phyloP scores from a whole-genome alignment of 495 filamentous ascomycete species.

The Penicillium goetzii region DNA sequence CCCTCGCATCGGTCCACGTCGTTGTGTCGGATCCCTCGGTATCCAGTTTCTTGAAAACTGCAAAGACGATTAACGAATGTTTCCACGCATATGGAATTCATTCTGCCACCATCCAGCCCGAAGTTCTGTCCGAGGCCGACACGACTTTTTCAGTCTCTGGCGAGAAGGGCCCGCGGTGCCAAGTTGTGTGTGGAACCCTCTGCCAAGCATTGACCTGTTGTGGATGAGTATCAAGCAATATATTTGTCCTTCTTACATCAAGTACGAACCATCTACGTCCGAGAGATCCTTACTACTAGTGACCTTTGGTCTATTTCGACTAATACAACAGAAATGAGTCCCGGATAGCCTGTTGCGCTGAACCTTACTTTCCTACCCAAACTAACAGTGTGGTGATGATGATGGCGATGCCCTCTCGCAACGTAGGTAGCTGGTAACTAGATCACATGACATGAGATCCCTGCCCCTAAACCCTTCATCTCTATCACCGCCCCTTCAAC shows the following conservation, averaged over 20 bases:
- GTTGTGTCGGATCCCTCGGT: slow-evolving; percentile 43
- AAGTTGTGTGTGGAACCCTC: slow-evolving; percentile 34
- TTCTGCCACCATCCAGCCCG: slow-evolving; percentile 55
- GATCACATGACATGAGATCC: too few relatives aligned
- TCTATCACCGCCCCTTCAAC: too few relatives aligned
- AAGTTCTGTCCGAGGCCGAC: slow-evolving; percentile 27
- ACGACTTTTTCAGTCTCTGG: slow-evolving; percentile 2
- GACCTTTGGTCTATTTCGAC: too few relatives aligned
- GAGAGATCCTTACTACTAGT: too few relatives aligned
- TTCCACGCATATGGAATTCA: slow-evolving; percentile 59
- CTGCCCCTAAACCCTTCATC: too few relatives aligned
- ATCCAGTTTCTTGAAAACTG: slow-evolving; percentile 41
- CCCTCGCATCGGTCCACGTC: slow-evolving; percentile 54
- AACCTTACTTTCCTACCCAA: too few relatives aligned
- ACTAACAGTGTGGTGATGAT: too few relatives aligned
- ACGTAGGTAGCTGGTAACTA: too few relatives aligned
- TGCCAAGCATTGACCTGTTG: slow-evolving; percentile 43
- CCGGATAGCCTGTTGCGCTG: too few relatives aligned
- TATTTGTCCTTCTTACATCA: neutral
- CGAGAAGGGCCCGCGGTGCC: slow-evolving; percentile 21
- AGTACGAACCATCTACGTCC: too few relatives aligned
- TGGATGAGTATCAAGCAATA: slow-evolving; percentile 20
- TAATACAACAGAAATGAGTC: too few relatives aligned
- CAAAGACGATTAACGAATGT: slow-evolving; percentile 51
- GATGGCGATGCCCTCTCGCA: too few relatives aligned